A percentile compares a stretch with the other conserved stretches of the same genome.
These are phyloP conservation scores for Pythium brachiatum DNA, from an alignment of 352 stramenopile species.

Conservation along the genomic window DNA sequence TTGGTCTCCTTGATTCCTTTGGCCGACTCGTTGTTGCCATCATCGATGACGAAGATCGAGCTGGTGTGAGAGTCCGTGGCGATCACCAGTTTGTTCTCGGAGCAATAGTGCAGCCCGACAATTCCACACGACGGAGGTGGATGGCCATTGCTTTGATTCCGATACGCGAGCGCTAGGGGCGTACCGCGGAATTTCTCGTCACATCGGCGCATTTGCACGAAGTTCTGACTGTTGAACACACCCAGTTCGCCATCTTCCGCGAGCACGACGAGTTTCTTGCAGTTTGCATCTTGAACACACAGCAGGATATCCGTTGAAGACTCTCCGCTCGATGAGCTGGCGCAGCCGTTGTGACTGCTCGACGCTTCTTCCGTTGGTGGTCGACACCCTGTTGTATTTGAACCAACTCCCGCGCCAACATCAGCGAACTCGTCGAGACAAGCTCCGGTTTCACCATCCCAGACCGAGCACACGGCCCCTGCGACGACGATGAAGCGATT, in stretches of 20 bases:
- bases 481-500: constrained; percentile 70
- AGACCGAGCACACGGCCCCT: constrained; percentile 62
- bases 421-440: constrained; percentile 60
- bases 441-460: constrained; percentile 56
- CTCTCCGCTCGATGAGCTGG: constrained; percentile 10
- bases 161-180: not conserved
- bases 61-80: constrained; percentile 39
- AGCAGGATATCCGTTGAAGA: constrained; percentile 41
- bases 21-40: constrained; percentile 51
- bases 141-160: not conserved
- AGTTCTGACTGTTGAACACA: constrained; percentile 74
- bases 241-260: constrained; percentile 54
- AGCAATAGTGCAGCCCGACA: constrained; percentile 68
- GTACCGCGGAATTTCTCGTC: constrained; percentile 40
- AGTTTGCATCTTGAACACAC: constrained; percentile 52
- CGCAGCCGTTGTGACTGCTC: constrained; percentile 14
- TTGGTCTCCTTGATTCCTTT: constrained; percentile 40
- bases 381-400: not conserved
- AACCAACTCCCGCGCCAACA: constrained; percentile 26
- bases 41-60: constrained; percentile 64
- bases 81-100: constrained; percentile 70
- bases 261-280: constrained; percentile 60
- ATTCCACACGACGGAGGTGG: constrained; percentile 37
- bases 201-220: constrained; percentile 68
- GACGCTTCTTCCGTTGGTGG: not conserved